These are phyloP conservation scores for Penicillium thymicola DNA, from an alignment of 2,329 filamentous ascomycete genomes.

Conservation along the genomic window DNA sequence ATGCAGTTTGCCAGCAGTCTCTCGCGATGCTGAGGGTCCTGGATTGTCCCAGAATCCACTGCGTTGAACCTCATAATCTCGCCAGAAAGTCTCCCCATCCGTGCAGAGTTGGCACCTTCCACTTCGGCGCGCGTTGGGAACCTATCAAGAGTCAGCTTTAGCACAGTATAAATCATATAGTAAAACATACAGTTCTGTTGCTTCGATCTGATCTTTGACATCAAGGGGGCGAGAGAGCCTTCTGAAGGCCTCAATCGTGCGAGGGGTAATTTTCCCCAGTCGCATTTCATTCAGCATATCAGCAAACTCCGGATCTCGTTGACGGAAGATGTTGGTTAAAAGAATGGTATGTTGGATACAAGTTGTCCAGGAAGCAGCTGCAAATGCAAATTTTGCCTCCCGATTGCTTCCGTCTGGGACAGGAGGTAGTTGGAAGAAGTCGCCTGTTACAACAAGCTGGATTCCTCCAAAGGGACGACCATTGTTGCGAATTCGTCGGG, in stretches of 20 bases:
- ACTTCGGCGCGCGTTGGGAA: slow-evolving; percentile 91
- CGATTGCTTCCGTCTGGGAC: slow-evolving; percentile 71
- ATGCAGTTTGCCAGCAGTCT: slow-evolving; percentile 86
- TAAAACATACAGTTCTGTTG: slow-evolving; percentile 70
- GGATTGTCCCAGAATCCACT: slow-evolving; percentile 65
- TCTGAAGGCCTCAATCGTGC: slow-evolving; percentile 74
- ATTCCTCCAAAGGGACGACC: slow-evolving; percentile 93
- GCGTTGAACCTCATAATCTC: slow-evolving; percentile 67
- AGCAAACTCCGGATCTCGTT: slow-evolving; percentile 86
- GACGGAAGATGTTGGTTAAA: slow-evolving; percentile 91
- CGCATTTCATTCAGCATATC: slow-evolving; percentile 98
- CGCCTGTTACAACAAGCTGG: slow-evolving; percentile 90
- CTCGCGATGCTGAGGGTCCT: slow-evolving; percentile 66
- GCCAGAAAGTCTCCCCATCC: slow-evolving; percentile 70
- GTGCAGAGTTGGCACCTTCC: slow-evolving; percentile 74
- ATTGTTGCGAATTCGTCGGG: slow-evolving; percentile 81
- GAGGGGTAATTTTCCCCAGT: slow-evolving; percentile 72
- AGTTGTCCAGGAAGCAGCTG: slow-evolving; percentile 86
- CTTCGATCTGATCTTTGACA: slow-evolving; percentile 71
- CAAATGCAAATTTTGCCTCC: slow-evolving; percentile 84
- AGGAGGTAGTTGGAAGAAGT: slow-evolving; percentile 95
- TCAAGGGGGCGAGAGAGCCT: slow-evolving; percentile 66
- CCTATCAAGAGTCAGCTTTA: slow-evolving; percentile 38
- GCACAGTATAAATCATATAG: neutral
- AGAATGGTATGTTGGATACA: slow-evolving; percentile 95